Base-by-base conservation (phyloP, 2,329 filamentous ascomycete genomes). In the Aspergillus costaricaensis region DNA sequence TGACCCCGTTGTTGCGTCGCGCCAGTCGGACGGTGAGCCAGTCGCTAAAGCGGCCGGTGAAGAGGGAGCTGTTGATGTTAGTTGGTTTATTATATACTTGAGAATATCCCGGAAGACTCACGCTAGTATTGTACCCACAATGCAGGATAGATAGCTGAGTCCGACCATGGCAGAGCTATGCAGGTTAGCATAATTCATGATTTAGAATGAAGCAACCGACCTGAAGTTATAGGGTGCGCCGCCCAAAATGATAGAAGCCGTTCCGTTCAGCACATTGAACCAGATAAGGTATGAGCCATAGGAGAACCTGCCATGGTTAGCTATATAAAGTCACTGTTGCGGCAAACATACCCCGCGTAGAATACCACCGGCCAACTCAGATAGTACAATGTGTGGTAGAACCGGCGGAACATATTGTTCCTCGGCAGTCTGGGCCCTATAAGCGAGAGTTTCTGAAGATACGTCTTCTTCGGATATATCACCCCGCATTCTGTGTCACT, bases 241-340 rank as follows among this genome's bases (percentile, higher is more conserved):
- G 6, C 73, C 68, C 2, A 79, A 64, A 53, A 78, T 74, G 5
- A 77, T 68, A 0, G 76, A 77, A 1, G 75, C 65, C 0, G 76
- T 79, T 14, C 67, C 76, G 32, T 78, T 78, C 19, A 78, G 57
- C 27, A 79, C 75, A 57, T 77, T 79, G 65, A 78, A 78, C 62
- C 74, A 72, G 0, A 77, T 69, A 15, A 78, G 67, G 36, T 77
- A 76, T 3, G 74, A 74, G 1, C 76, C 76, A 43, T 78, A 78
- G 0, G 74, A 76, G 43, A 77, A 76, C 9, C 74, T 75, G 30
- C 2, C 2, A 3, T 3, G 9, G 19, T 69, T 53, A 68, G 63
- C 32, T 1, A 12, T 12, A 23, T 23, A 27, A 15, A 23, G 27
- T 3, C 19, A 8, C 4, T 15, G 10, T 14, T 14, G 12, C 32